Evolutionary conservation across 306 rosid genomes (phyloP).

Genomic region (Vigna reflexopilosa): DNA sequence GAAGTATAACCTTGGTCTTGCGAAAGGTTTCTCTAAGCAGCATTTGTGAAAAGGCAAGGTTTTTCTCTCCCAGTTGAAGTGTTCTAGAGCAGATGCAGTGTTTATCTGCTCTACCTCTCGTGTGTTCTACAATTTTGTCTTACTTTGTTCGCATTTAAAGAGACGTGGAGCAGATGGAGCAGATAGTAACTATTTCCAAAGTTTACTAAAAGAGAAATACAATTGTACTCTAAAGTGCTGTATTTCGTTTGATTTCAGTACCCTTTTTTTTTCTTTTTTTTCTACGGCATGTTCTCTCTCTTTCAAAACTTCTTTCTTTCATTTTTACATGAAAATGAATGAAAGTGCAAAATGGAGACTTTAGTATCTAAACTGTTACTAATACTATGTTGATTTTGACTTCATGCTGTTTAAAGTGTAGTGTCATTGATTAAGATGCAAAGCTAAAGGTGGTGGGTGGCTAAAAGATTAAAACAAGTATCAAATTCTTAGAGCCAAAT

Average conservation of each 20-base stretch:
- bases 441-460: conserved; percentile 69
- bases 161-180: conserved; percentile 35
- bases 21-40: conserved; percentile 68
- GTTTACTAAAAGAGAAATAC: conserved; percentile 59
- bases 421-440: conserved; percentile 80
- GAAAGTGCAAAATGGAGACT: conserved; percentile 2
- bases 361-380: conserved; percentile 54
- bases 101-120: conserved; percentile 36
- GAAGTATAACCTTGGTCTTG: conserved; percentile 55
- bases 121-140: conserved; percentile 49
- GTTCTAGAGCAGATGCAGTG: conserved; percentile 48
- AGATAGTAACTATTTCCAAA: conserved; percentile 49
- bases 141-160: conserved; percentile 42
- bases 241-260: conserved; percentile 46
- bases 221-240: conserved; percentile 45
- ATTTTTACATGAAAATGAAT: too few species aligned
- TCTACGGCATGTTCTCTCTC: conserved; percentile 44
- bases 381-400: conserved; percentile 66
- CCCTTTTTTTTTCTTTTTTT: conserved; percentile 44
- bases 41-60: conserved; percentile 58
- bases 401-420: conserved; percentile 69
- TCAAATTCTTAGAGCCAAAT: conserved; percentile 41
- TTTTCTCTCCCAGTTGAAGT: conserved; percentile 29
- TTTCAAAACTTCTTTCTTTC: conserved; percentile 45
- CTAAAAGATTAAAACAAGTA: conserved; percentile 41